A percentile compares a stretch with the other conserved stretches of the same genome.
These are phyloP conservation scores for Aspergillus nidulans DNA, from an alignment of 495 filamentous ascomycete species.

Conservation along the genomic window DNA sequence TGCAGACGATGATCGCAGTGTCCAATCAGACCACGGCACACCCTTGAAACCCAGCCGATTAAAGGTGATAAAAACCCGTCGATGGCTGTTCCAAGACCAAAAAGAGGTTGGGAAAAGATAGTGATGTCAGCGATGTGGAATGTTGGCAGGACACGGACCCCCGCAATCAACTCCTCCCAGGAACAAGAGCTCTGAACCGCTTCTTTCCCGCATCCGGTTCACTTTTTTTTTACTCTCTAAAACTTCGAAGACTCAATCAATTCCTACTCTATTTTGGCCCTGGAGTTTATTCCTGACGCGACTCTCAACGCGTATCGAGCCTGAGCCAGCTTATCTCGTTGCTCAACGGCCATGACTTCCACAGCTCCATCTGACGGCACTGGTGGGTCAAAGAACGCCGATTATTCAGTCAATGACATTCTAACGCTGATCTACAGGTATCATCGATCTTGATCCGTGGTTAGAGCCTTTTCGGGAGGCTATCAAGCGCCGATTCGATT, in stretches of 20 bases:
- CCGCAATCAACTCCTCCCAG: neutral
- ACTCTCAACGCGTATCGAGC: neutral
- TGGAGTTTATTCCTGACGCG: neutral
- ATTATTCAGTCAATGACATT: neutral
- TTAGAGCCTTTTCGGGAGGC: constrained; percentile 78
- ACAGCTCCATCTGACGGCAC: constrained; percentile 23
- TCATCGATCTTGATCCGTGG: constrained; percentile 84
- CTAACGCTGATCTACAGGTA: constrained; percentile 50
- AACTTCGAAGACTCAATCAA: neutral
- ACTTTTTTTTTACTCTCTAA: neutral
- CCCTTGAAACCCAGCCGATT: neutral
- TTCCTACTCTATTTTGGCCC: neutral
- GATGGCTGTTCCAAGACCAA: neutral
- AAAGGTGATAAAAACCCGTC: neutral
- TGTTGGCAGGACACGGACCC: neutral
- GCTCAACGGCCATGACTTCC: constrained; percentile 11
- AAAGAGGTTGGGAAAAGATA: constrained; percentile 1
- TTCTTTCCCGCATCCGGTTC: neutral
- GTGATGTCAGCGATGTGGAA: constrained; percentile 13
- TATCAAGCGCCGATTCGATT: constrained; percentile 68
- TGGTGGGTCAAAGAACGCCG: constrained; percentile 13
- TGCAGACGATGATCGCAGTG: neutral
- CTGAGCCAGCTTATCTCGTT: constrained; percentile 8
- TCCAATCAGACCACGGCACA: neutral
- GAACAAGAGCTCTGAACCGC: constrained; percentile 7